Evolutionary conservation across 768 basidiomycete species (phyloP), one percentile per base, ranked within the genome.

Genomic region (Chalciporus pseudorubinellus): DNA sequence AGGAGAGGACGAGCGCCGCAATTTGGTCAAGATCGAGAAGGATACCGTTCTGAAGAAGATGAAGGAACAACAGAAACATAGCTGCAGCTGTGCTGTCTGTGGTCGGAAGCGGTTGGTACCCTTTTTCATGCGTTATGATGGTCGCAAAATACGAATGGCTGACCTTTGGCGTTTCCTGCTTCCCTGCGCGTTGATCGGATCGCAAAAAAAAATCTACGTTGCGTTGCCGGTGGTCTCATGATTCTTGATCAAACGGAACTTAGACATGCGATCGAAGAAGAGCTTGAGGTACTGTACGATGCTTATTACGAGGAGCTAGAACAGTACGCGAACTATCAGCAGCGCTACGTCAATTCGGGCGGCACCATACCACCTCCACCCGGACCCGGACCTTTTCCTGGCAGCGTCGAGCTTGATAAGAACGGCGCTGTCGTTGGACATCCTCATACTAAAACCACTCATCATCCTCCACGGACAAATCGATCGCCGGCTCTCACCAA

Each of bases 221-320:
- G 21, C 39, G 26, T 48, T 34, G 43, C 47, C 43, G 53, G 21
- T 54, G 46, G 51, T 29, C 50, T 47, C 44, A 38, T 50, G 53
- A 47, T 58, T 51, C 28, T 42, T 62, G 41, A 45, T 50, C 58
- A 55, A 48, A 55, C 39, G 59, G 53, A 36, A 46, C 40, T 59
- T 65, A 95, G 92, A 63, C 87, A 89, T 77, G 95, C 95, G 58
- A 98, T 99, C 78, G 97, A 99, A 79, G 92, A 95, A 77, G 97
- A 99, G 80, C 89, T 99, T 73, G 93, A 98, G 80, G 92, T 94
- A 77, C 87, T 98, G 76, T 99, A 99, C 83, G 95, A 98, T 82
- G 94, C 95, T 78, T 99, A 98, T 83, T 98, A 98, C 84, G 92
- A 97, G 72, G 95, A 98, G 81, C 87, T 99, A 79, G 92, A 97